These are phyloP conservation scores for Aspergillus tubingensis DNA, from an alignment of 2,329 filamentous ascomycete species.

Conservation along the genomic window DNA sequence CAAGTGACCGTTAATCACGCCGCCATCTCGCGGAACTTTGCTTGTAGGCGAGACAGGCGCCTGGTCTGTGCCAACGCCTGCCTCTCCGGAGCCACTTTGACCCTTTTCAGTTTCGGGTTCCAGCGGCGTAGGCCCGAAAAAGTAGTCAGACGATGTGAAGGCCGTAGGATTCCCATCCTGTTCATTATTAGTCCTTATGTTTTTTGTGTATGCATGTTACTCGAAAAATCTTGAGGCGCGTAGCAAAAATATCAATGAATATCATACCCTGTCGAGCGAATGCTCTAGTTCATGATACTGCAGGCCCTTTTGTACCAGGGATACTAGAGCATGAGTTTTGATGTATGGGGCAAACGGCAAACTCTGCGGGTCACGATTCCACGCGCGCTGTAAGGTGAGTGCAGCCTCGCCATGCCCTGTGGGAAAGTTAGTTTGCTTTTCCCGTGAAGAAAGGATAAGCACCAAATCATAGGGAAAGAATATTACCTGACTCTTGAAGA, in stretches of 20 bases:
- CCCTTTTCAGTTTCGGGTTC: constrained; percentile 33
- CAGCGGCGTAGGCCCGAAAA: constrained; percentile 49
- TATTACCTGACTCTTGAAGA: constrained; percentile 58
- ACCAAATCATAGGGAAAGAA: constrained; percentile 9
- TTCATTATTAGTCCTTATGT: constrained; percentile 22
- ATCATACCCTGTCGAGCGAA: constrained; percentile 51
- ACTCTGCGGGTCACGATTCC: constrained; percentile 62
- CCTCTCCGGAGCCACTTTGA: constrained; percentile 26
- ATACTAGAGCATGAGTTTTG: constrained; percentile 60
- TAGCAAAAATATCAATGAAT: constrained; percentile 3
- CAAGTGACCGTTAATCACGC: constrained; percentile 39
- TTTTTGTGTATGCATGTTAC: neutral
- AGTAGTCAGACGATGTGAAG: constrained; percentile 44
- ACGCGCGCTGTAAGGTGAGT: constrained; percentile 62
- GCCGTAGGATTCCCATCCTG: constrained; percentile 42
- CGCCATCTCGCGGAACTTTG: constrained; percentile 39
- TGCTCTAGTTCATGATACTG: constrained; percentile 55
- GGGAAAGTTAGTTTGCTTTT: constrained; percentile 1
- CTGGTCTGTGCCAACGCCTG: constrained; percentile 33
- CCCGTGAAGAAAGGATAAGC: constrained; percentile 4
- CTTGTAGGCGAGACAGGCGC: constrained; percentile 32
- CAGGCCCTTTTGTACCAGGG: constrained; percentile 65
- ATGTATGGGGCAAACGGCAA: constrained; percentile 64
- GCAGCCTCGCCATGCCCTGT: constrained; percentile 61
- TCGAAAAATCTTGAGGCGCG: neutral